Evolutionary conservation across 345 rosid species (phyloP).

Genomic region (Salix udensis): DNA sequence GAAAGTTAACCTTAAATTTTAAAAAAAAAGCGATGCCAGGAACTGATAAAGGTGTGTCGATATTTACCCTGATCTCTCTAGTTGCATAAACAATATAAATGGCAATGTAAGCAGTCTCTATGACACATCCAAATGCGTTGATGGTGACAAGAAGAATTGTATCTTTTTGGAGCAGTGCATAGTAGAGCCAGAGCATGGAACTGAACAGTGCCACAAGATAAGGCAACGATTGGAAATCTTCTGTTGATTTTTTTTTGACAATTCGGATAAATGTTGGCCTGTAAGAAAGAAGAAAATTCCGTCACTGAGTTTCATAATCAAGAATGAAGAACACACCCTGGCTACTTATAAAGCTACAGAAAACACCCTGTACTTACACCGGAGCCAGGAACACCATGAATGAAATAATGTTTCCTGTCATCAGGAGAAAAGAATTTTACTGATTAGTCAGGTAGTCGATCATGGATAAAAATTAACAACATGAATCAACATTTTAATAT

Average conservation of each 20-base stretch:
- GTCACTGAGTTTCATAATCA: background rate
- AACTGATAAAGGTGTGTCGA: too few relatives aligned
- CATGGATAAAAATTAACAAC: background rate
- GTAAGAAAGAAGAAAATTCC: background rate
- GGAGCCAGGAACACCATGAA: conserved; percentile 77
- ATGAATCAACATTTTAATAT: background rate
- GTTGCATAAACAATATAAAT: conserved; percentile 60
- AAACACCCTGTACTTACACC: conserved; percentile 45
- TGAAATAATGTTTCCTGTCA: conserved; percentile 72
- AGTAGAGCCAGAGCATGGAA: conserved; percentile 88
- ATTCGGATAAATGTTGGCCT: conserved; percentile 83
- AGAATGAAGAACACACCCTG: background rate
- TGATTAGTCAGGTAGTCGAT: background rate
- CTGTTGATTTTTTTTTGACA: conserved; percentile 63
- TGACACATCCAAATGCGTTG: conserved; percentile 69
- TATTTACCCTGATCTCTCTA: conserved; percentile 38
- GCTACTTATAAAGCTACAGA: too few relatives aligned
- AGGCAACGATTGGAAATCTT: conserved; percentile 75
- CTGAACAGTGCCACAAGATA: conserved; percentile 83
- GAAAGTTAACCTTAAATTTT: background rate
- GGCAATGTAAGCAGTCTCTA: conserved; percentile 62
- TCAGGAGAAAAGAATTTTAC: background rate
- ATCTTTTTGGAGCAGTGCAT: conserved; percentile 55
- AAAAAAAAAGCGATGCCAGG: background rate
- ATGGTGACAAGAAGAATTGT: conserved; percentile 78